phyloP scores from a whole-genome alignment of 257 asterid species.

The Rhazya stricta region DNA sequence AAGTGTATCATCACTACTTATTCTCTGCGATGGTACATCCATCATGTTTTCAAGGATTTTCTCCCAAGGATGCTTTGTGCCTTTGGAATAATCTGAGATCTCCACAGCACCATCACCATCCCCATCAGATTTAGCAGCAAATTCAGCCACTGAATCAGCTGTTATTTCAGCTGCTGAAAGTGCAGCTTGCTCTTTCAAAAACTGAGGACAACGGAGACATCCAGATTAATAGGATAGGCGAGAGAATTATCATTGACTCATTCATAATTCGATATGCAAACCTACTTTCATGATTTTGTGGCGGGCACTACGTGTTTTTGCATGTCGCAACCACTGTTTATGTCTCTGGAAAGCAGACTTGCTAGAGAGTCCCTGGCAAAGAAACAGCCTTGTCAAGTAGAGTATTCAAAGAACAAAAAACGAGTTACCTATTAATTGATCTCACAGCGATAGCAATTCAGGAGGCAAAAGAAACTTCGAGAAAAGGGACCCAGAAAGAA shows the following conservation, averaged over 20 bases:
- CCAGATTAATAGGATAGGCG: conserved; percentile 15
- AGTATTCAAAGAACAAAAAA: too few species aligned
- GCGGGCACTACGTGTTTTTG: conserved; percentile 92
- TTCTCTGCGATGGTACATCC: conserved; percentile 35
- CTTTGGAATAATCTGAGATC: conserved; percentile 40
- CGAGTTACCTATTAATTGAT: neutral
- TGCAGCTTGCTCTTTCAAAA: conserved; percentile 89
- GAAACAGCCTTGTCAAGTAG: conserved; percentile 2
- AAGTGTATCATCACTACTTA: conserved; percentile 29
- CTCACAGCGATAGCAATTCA: neutral
- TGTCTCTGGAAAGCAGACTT: conserved; percentile 91
- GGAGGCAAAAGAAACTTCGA: neutral
- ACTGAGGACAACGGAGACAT: conserved; percentile 42
- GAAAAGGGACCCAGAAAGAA: neutral
- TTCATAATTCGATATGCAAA: conserved; percentile 10
- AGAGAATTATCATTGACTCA: neutral
- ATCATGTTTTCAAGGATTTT: conserved; percentile 44
- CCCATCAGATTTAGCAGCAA: conserved; percentile 54
- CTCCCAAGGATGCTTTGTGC: conserved; percentile 58
- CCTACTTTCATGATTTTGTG: conserved; percentile 95
- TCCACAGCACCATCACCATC: conserved; percentile 48
- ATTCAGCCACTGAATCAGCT: conserved; percentile 68
- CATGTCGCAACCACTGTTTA: conserved; percentile 90
- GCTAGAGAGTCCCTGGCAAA: conserved; percentile 69
- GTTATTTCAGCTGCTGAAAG: conserved; percentile 76